Percentiles rank a stretch among this genome's conserved stretches.
phyloP scores from a whole-genome alignment of 139 green algal species.

The Closterium sp. region DNA sequence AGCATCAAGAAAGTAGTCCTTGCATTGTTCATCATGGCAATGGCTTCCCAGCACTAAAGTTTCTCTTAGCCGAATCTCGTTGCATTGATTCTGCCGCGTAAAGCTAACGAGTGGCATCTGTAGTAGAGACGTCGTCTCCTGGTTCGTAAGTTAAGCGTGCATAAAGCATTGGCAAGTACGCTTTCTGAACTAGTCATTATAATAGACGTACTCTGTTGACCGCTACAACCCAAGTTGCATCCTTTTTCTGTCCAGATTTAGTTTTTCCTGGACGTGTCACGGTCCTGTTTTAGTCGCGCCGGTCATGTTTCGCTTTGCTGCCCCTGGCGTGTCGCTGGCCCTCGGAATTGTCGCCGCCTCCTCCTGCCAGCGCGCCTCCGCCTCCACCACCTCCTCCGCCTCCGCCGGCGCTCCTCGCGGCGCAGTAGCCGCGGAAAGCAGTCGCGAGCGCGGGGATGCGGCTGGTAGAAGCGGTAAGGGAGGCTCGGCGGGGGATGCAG shows the following conservation, averaged over 20 bases:
- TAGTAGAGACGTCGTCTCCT: too few relatives aligned
- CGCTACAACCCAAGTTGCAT: not conserved
- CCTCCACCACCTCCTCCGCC: not conserved
- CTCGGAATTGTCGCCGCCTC: not conserved
- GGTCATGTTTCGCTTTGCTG: not conserved
- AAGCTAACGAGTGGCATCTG: not conserved
- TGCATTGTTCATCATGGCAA: too few relatives aligned
- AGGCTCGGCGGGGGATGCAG: not conserved
- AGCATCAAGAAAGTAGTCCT: too few relatives aligned
- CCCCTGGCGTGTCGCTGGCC: not conserved
- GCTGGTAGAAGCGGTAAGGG: not conserved
- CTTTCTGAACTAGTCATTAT: too few relatives aligned
- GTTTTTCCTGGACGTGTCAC: not conserved
- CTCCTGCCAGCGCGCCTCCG: not conserved
- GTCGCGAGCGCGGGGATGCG: too few relatives aligned
- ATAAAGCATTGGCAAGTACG: too few relatives aligned
- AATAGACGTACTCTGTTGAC: not conserved
- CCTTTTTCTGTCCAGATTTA: too few relatives aligned
- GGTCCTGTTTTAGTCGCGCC: not conserved
- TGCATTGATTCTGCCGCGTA: not conserved
- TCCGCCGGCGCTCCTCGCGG: not conserved
- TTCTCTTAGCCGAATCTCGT: not conserved
- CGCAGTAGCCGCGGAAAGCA: not conserved
- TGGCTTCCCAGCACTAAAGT: too few relatives aligned
- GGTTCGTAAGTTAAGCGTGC: too few relatives aligned